These are phyloP conservation scores for Amanita pseudoporphyria DNA, from an alignment of 768 basidiomycete genomes.

Conservation along the genomic window DNA sequence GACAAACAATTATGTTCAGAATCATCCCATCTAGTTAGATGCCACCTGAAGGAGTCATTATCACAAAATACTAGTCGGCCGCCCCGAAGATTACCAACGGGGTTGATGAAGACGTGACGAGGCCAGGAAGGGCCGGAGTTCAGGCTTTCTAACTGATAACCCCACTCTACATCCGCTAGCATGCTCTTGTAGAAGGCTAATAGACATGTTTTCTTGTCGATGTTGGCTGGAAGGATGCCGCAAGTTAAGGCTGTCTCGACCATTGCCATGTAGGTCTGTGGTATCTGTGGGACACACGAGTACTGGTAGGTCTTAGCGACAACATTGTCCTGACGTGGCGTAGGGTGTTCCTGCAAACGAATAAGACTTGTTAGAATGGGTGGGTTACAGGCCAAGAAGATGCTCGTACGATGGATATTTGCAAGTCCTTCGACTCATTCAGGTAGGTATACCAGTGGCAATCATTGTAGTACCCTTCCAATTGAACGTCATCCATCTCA, in stretches of 20 bases:
- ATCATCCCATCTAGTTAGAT: neutral
- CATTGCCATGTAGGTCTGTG: neutral
- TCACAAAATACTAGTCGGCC: neutral
- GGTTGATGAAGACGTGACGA: constrained; percentile 1
- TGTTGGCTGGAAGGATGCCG: neutral
- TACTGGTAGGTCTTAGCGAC: neutral
- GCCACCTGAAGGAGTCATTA: neutral
- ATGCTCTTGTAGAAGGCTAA: constrained; percentile 5
- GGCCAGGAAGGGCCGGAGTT: neutral
- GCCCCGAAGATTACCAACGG: neutral
- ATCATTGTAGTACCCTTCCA: neutral
- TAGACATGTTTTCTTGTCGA: neutral
- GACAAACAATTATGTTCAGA: neutral
- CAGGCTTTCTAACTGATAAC: neutral
- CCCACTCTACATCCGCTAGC: constrained; percentile 2
- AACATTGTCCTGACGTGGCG: neutral
- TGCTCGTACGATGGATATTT: neutral
- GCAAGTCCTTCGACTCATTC: neutral
- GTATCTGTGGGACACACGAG: neutral
- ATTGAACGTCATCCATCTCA: neutral
- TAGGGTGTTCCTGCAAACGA: neutral
- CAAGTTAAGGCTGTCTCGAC: neutral
- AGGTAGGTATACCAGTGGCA: constrained; percentile 3
- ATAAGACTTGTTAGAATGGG: neutral
- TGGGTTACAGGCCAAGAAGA: neutral